phyloP scores from a whole-genome alignment of 306 rosid genomes.

The Quercus agrifolia region DNA sequence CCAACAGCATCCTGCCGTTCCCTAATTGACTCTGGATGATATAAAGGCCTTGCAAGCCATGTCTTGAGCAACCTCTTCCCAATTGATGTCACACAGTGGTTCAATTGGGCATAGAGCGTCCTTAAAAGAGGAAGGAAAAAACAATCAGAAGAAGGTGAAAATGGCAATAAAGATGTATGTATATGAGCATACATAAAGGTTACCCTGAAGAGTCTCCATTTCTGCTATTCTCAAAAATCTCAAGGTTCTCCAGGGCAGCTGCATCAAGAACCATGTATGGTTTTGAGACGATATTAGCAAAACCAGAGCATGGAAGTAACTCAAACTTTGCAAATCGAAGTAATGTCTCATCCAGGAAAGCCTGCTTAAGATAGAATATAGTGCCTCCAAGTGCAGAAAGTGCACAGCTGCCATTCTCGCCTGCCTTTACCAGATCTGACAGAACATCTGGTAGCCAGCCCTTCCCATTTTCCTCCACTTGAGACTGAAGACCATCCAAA shows the following conservation, averaged over 20 bases:
- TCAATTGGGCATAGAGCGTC: slow-evolving; percentile 78
- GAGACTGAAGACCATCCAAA: slow-evolving; percentile 2
- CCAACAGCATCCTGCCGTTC: slow-evolving; percentile 85
- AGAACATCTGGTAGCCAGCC: slow-evolving; percentile 66
- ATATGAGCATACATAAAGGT: slow-evolving; percentile 18
- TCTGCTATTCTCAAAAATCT: slow-evolving; percentile 86
- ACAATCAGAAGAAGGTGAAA: slow-evolving; percentile 31
- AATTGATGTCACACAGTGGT: slow-evolving; percentile 91
- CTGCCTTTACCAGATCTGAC: slow-evolving; percentile 55
- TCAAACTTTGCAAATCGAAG: slow-evolving; percentile 88
- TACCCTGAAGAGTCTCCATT: slow-evolving; percentile 93
- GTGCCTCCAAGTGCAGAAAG: slow-evolving; percentile 96
- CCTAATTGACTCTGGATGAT: slow-evolving; percentile 60
- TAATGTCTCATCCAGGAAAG: slow-evolving; percentile 76
- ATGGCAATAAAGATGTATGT: background rate
- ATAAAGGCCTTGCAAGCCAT: slow-evolving; percentile 96
- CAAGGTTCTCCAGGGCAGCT: slow-evolving; percentile 92
- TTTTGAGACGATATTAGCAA: slow-evolving; percentile 52
- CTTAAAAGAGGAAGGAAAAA: slow-evolving; percentile 41
- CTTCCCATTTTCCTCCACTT: slow-evolving; percentile 37
- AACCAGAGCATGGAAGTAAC: slow-evolving; percentile 74
- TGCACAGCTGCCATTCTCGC: slow-evolving; percentile 55
- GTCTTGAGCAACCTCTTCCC: slow-evolving; percentile 89
- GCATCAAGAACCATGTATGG: slow-evolving; percentile 95
- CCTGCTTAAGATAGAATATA: slow-evolving; percentile 89